Evolutionary conservation across 2,329 filamentous ascomycete genomes (phyloP), one percentile per base, ranked within the genome.

Genomic region (Botrytis squamosa): DNA sequence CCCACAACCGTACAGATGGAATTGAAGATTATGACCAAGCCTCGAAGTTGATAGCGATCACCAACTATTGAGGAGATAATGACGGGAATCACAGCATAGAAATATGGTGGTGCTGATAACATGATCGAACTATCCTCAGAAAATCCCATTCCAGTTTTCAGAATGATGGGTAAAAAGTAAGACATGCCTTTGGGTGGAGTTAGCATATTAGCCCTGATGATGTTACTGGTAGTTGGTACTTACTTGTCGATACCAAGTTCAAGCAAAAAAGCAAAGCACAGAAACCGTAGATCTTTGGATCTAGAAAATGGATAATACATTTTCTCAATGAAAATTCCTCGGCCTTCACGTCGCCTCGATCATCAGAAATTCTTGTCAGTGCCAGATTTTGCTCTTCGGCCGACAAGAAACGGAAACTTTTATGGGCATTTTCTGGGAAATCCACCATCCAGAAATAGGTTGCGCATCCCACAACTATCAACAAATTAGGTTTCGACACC

Each of bases 111-210:
- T 0, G 88, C 87, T 18, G 86, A 83, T 7, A 90, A 84, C 71
- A 88, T 86, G 75, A 89, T 88, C 0, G 87, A 81, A 71, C 83
- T 84, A 25, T 83, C 86, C 18, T 85, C 81, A 33, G 82, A 83
- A 81, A 88, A 90, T 14, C 86, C 86, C 85, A 90, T 86, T 18
- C 86, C 86, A 38, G 84, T 82, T 57, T 80, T 77, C 12, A 97
- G 88, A 78, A 97, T 93, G 79, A 95, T 89, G 16, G 93, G 93
- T 9, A 95, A 83, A 79, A 95, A 95, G 82, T 93, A 96, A 1
- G 92, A 91, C 8, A 97, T 86, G 0, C 92, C 89, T 72, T 57
- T 25, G 25, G 42, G 49, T 42, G 16, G 38, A 7, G 49, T 72
- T 29, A 72, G 71, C 29, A 16, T 10, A 38, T 42, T 9, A n/a